phyloP scores from a whole-genome alignment of 73 alveolate species.

The Urostyla sp. region DNA sequence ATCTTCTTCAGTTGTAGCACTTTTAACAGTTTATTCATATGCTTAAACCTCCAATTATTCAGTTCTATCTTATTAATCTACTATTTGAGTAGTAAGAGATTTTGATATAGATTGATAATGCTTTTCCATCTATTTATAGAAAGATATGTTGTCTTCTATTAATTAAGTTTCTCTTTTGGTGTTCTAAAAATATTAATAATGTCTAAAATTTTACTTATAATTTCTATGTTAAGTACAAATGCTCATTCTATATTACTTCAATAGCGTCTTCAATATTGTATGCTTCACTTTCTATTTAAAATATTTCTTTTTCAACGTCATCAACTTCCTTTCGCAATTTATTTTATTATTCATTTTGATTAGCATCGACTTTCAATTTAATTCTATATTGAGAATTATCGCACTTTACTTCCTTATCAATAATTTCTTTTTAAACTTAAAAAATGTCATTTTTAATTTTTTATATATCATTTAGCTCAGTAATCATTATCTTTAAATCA shows the following conservation, averaged over 20 bases:
- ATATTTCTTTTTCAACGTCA: slow-evolving; percentile 32
- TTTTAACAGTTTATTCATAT: slow-evolving; percentile 46
- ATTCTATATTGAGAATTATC: slow-evolving; percentile 27
- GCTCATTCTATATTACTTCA: slow-evolving; percentile 38
- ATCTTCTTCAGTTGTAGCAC: slow-evolving; percentile 35
- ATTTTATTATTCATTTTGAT: slow-evolving; percentile 3
- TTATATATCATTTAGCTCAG: slow-evolving; percentile 39
- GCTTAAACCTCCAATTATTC: slow-evolving; percentile 48
- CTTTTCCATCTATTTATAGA: slow-evolving; percentile 16
- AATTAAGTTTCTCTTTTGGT: slow-evolving; percentile 33
- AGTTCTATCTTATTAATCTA: slow-evolving; percentile 15
- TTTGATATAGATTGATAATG: slow-evolving; percentile 26
- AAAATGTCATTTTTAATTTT: slow-evolving; percentile 16
- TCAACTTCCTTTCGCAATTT: slow-evolving; percentile 29
- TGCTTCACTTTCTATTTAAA: background rate
- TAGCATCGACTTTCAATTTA: slow-evolving; percentile 21
- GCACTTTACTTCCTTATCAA: slow-evolving; percentile 27
- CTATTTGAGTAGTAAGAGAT: background rate
- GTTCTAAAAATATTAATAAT: background rate
- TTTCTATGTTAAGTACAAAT: background rate
- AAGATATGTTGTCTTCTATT: slow-evolving; percentile 15
- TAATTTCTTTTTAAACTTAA: slow-evolving; percentile 5
- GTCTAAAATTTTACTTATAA: slow-evolving; percentile 4
- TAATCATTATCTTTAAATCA: slow-evolving; percentile 57
- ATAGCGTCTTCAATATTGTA: slow-evolving; percentile 41